phyloP scores from a whole-genome alignment of 129 eudicot genomes.

The Flaveria ramosissima region DNA sequence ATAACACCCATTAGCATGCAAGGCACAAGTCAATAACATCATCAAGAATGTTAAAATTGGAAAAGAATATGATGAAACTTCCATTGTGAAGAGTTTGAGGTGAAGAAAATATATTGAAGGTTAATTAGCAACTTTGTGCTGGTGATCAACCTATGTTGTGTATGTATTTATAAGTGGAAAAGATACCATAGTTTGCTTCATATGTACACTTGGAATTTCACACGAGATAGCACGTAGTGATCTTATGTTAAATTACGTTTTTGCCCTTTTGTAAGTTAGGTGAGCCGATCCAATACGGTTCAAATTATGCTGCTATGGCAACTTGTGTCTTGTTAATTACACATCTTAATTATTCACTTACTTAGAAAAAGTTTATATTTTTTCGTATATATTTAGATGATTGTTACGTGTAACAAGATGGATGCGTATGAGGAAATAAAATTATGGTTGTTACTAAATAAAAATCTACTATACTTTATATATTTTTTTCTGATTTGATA shows the following conservation, averaged over 20 bases:
- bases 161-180: constrained; percentile 32
- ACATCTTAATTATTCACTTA: neutral
- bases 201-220: constrained; percentile 16
- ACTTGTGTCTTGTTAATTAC: neutral
- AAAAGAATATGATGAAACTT: constrained; percentile 18
- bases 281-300: constrained; percentile 28
- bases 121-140: constrained; percentile 16
- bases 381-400: too few species aligned
- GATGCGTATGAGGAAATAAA: too few species aligned
- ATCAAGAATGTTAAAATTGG: constrained; percentile 1
- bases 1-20: constrained; percentile 34
- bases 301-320: neutral
- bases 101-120: neutral
- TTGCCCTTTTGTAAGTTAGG: constrained; percentile 27
- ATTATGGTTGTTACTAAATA: too few species aligned
- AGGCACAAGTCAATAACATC: neutral
- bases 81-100: constrained; percentile 30
- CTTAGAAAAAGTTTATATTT: too few species aligned
- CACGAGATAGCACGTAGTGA: constrained; percentile 23
- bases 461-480: too few species aligned
- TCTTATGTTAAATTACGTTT: constrained; percentile 16
- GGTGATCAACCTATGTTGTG: constrained; percentile 20
- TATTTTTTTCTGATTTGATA: too few species aligned
- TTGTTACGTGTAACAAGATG: too few species aligned
- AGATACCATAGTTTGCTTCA: constrained; percentile 20